Evolutionary conservation across 2,329 filamentous ascomycete genomes (phyloP).

Genomic region (Penicillium freii): DNA sequence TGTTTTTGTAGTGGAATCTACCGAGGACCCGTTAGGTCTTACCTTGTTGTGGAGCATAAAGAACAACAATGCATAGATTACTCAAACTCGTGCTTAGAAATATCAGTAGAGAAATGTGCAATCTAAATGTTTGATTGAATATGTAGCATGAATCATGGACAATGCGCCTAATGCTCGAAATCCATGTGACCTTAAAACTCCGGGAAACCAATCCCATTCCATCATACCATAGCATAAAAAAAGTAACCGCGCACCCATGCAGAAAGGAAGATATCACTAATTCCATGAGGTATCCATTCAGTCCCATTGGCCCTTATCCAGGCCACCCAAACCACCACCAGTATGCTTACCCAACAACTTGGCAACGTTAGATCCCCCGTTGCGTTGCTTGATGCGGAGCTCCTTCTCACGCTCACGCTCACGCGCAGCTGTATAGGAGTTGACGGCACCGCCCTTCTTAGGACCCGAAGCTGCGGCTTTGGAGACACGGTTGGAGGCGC

Average conservation of each 20-base stretch:
- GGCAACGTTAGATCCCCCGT: constrained; percentile 32
- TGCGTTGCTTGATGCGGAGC: constrained; percentile 51
- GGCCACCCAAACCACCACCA: constrained; percentile 37
- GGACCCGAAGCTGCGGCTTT: constrained; percentile 47
- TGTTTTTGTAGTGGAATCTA: background rate
- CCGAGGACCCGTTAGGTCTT: background rate
- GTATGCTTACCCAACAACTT: constrained; percentile 43
- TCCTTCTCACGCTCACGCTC: constrained; percentile 59
- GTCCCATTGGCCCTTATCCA: constrained; percentile 44
- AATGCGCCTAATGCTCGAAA: background rate
- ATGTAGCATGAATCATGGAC: background rate
- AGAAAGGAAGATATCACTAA: background rate
- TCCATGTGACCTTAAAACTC: background rate
- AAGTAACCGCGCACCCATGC: background rate
- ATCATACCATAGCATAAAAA: background rate
- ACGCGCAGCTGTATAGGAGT: constrained; percentile 55
- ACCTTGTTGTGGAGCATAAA: background rate
- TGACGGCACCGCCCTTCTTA: constrained; percentile 60
- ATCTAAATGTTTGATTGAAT: background rate
- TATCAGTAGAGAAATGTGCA: background rate
- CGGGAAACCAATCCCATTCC: background rate
- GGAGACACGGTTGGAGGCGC: constrained; percentile 25
- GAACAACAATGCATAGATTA: background rate
- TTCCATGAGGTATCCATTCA: constrained; percentile 18
- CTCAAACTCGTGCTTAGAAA: background rate